phyloP scores from a whole-genome alignment of 805 yeast genomes.

The Soucietia sequanensis region DNA sequence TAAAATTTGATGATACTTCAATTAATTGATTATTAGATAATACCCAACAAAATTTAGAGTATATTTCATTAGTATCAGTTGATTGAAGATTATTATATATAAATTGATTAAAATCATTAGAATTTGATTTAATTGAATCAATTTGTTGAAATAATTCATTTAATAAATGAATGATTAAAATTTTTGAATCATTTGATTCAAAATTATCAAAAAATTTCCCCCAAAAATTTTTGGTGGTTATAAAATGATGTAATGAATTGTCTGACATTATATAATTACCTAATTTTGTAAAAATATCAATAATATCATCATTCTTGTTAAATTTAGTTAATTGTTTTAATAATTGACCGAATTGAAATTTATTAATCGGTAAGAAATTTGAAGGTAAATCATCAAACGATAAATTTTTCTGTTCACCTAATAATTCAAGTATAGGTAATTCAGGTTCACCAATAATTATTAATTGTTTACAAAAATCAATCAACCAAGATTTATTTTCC shows the following conservation, averaged over 20 bases:
- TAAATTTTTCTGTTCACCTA: slow-evolving; percentile 3
- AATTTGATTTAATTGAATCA: background rate
- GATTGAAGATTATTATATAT: background rate
- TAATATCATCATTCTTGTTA: background rate
- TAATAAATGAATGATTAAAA: background rate
- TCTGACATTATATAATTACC: background rate
- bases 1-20: background rate
- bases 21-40: slow-evolving; percentile 1
- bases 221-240: background rate
- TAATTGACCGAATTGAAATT: background rate
- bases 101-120: background rate
- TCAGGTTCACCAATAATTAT: slow-evolving; percentile 60
- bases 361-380: background rate
- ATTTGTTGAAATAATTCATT: slow-evolving; percentile 1
- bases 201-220: background rate
- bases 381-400: no score
- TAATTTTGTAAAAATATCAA: background rate
- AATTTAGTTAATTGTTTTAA: background rate
- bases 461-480: slow-evolving; percentile 45
- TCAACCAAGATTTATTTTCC: slow-evolving; percentile 47
- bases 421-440: slow-evolving; percentile 16
- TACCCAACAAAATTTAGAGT: background rate
- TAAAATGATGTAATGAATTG: background rate
- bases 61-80: background rate
- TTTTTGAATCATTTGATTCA: background rate